A percentile compares a stretch with the other conserved stretches of the same genome.
These are phyloP conservation scores for Aspergillus pseudoglaucus DNA, from an alignment of 2,329 filamentous ascomycete species.

Conservation along the genomic window DNA sequence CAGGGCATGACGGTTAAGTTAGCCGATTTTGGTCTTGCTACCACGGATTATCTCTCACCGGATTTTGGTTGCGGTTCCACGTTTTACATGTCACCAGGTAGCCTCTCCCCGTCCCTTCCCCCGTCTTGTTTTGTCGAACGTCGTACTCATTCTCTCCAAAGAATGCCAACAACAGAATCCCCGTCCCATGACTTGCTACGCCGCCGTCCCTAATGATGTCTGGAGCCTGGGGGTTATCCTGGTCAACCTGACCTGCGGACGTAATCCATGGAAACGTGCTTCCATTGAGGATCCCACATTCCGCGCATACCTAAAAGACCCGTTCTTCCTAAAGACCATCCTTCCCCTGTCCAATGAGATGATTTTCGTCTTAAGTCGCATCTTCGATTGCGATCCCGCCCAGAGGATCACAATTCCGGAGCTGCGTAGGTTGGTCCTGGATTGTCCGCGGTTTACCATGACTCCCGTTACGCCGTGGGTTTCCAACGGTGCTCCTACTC, in stretches of 20 bases:
- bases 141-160: constrained; percentile 35
- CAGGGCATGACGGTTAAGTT: constrained; percentile 86
- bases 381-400: constrained; percentile 81
- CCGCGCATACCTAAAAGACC: constrained; percentile 77
- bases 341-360: constrained; percentile 84
- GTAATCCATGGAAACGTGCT: constrained; percentile 98
- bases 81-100: constrained; percentile 99
- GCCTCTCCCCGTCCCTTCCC: constrained; percentile 38
- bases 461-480: constrained; percentile 34
- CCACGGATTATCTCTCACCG: constrained; percentile 71
- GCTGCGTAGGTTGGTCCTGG: constrained; percentile 67
- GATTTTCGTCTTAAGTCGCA: constrained; percentile 75
- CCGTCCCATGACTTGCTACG: constrained; percentile 69
- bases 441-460: constrained; percentile 66
- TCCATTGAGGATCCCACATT: constrained; percentile 92
- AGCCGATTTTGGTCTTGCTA: constrained; percentile 94
- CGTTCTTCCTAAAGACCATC: constrained; percentile 85
- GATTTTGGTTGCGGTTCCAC: constrained; percentile 98
- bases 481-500: constrained; percentile 19
- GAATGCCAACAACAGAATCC: constrained; percentile 80
- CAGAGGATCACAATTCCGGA: constrained; percentile 76
- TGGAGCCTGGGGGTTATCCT: constrained; percentile 98
- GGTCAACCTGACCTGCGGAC: constrained; percentile 93
- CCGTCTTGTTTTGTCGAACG: constrained; percentile 3
- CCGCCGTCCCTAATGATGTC: constrained; percentile 89